Percentiles rank a stretch among this genome's conserved stretches.
These are phyloP conservation scores for Parietaria judaica DNA, from an alignment of 306 rosid species.

Conservation along the genomic window DNA sequence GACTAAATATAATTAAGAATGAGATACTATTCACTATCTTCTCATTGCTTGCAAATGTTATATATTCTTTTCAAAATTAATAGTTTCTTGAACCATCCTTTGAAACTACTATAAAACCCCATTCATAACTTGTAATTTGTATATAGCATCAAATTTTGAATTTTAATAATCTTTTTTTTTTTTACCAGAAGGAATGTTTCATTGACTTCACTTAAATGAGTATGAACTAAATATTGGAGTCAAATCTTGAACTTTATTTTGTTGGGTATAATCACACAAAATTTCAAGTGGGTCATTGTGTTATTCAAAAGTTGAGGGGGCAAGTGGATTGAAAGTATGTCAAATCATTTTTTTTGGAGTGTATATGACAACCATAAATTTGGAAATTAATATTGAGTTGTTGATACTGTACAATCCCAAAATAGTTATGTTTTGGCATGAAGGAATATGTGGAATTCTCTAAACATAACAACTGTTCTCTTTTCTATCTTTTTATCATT, in stretches of 20 bases:
- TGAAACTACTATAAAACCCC: too few species aligned
- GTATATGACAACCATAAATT: neutral
- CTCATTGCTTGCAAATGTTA: too few species aligned
- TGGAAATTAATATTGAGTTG: too few species aligned
- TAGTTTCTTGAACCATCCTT: too few species aligned
- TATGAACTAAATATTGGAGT: neutral
- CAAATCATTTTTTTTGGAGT: neutral
- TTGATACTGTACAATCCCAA: neutral
- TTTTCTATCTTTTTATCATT: neutral
- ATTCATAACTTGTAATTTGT: too few species aligned
- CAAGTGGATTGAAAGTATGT: slow-evolving; percentile 2
- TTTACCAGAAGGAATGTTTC: neutral
- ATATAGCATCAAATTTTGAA: too few species aligned
- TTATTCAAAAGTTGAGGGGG: neutral
- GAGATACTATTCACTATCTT: too few species aligned
- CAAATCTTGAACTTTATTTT: neutral
- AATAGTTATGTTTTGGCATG: neutral
- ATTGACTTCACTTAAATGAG: neutral
- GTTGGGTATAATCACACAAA: neutral
- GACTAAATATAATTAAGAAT: too few species aligned
- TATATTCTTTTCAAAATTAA: too few species aligned
- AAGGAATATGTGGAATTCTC: neutral
- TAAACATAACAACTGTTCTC: neutral
- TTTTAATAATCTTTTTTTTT: too few species aligned
- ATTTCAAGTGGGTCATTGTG: neutral